Percentiles rank a stretch among this genome's conserved stretches.
Conservation (phyloP, 2,329 filamentous ascomycete genomes). For the Botrytis byssoidea region DNA sequence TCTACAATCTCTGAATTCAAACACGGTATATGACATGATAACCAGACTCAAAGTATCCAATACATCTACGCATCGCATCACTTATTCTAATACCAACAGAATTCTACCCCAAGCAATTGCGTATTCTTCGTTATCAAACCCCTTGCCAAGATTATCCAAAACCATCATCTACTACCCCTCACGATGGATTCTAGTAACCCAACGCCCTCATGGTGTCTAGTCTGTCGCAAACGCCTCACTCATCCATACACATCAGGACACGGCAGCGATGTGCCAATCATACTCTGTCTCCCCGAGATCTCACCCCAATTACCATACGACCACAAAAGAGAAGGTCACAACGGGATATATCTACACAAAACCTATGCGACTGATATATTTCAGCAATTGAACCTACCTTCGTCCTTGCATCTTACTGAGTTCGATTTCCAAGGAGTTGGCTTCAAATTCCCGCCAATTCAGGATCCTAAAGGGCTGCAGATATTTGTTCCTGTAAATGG, state of each 20-base stretch:
- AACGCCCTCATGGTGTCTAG: background rate
- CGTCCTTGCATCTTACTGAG: background rate
- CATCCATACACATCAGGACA: background rate
- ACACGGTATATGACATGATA: background rate
- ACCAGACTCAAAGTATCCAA: background rate
- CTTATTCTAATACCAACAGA: background rate
- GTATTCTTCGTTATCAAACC: background rate
- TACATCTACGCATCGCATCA: background rate
- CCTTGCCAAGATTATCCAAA: background rate
- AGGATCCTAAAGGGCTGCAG: too few relatives aligned
- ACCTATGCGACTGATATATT: rapidly evolving
- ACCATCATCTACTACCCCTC: background rate
- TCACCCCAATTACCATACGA: too few relatives aligned
- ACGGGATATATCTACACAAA: background rate
- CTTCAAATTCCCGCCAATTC: background rate
- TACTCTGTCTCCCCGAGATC: background rate
- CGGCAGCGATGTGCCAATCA: rapidly evolving
- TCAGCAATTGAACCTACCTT: background rate
- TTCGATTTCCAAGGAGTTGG: background rate
- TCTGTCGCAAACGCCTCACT: background rate
- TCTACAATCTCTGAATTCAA: background rate
- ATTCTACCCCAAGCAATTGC: background rate
- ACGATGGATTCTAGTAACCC: background rate
- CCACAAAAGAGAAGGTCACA: background rate
- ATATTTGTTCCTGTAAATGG: background rate